These are phyloP conservation scores for Camelina hispida DNA, from an alignment of 345 rosid species.

Conservation along the genomic window DNA sequence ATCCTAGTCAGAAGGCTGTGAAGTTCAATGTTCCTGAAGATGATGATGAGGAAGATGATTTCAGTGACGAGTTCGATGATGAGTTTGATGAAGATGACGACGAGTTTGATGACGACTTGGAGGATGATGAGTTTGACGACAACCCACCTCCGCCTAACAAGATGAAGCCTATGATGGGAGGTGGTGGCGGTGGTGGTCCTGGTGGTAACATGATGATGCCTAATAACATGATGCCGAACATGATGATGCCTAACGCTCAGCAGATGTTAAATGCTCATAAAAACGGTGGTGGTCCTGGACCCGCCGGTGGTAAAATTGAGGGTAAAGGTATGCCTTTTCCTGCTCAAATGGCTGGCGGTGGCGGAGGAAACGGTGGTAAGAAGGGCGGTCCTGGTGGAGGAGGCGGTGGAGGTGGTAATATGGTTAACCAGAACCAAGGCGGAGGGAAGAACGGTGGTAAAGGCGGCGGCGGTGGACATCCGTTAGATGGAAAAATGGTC, in stretches of 20 bases:
- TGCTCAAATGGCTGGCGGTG: constrained; percentile 49
- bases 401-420: constrained; percentile 41
- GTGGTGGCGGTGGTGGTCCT: constrained; percentile 31
- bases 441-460: constrained; percentile 59
- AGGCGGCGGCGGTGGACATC: constrained; percentile 53
- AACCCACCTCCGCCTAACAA: constrained; percentile 51
- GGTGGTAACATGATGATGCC: constrained; percentile 56
- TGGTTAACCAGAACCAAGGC: constrained; percentile 51
- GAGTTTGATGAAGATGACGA: constrained; percentile 55
- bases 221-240: constrained; percentile 55
- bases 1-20: constrained; percentile 58
- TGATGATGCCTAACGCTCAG: constrained; percentile 59
- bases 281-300: constrained; percentile 50
- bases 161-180: constrained; percentile 65
- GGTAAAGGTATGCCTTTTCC: constrained; percentile 57
- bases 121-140: constrained; percentile 61
- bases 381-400: constrained; percentile 49
- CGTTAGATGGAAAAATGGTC: constrained; percentile 44
- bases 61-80: constrained; percentile 54
- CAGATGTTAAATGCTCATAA: constrained; percentile 64
- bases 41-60: constrained; percentile 50
- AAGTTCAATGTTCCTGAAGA: constrained; percentile 60
- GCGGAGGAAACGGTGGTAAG: constrained; percentile 56
- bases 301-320: constrained; percentile 53
- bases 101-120: constrained; percentile 48